Conservation (phyloP, 257 asterid species). For the Gardenia jasminoides region DNA sequence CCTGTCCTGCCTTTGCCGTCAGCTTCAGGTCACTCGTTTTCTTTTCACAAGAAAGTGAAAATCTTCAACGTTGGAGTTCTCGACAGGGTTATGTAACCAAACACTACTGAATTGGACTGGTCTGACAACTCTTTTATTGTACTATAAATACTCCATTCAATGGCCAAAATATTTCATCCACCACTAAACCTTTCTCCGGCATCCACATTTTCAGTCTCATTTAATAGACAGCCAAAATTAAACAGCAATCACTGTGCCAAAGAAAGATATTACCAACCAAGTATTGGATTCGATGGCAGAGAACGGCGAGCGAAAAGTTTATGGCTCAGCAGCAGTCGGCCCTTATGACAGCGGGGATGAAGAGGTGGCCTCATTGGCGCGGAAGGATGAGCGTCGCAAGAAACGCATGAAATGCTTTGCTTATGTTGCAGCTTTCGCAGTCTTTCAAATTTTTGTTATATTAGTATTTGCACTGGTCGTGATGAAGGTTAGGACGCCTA, state of each 20-base stretch:
- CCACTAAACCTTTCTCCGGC: no score
- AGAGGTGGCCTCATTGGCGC: conserved; percentile 7
- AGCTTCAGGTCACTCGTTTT: not conserved
- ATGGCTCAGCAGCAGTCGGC: no score
- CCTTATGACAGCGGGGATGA: not conserved
- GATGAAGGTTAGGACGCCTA: conserved; percentile 32
- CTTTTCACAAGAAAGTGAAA: not conserved
- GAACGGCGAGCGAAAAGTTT: not conserved
- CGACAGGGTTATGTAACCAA: not conserved
- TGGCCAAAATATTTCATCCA: not conserved
- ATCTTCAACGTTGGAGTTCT: not conserved
- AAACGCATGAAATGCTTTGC: conserved; percentile 37
- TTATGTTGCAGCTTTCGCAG: conserved; percentile 24
- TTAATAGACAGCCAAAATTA: no score
- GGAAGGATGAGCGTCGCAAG: conserved; percentile 18
- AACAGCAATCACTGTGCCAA: not conserved
- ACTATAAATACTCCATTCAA: not conserved
- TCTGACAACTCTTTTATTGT: not conserved
- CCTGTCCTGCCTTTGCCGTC: not conserved
- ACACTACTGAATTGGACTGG: not conserved
- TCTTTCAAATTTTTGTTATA: conserved; percentile 34
- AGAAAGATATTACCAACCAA: no score
- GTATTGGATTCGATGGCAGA: not conserved
- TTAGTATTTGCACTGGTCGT: conserved; percentile 29
- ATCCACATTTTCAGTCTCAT: no score